These are phyloP conservation scores for Eucalyptus rudis DNA, from an alignment of 345 rosid genomes.

Conservation along the genomic window DNA sequence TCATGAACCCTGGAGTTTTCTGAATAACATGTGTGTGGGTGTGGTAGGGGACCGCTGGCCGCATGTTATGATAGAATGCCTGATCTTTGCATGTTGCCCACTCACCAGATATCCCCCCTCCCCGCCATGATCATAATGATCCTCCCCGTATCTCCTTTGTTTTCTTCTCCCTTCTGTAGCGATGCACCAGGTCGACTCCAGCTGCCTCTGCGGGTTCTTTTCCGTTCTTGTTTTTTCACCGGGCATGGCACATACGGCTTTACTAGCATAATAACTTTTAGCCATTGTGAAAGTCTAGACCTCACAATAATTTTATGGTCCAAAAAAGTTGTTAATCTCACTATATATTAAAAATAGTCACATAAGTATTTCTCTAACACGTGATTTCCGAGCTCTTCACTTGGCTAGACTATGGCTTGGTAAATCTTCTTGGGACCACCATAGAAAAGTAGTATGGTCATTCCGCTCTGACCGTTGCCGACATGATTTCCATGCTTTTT, in stretches of 20 bases:
- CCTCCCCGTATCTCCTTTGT: background rate
- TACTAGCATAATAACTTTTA: no score
- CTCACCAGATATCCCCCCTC: background rate
- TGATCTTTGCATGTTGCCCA: background rate
- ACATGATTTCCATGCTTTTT: background rate
- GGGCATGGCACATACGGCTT: background rate
- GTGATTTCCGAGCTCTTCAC: background rate
- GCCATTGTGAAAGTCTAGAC: no score
- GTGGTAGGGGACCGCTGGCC: slow-evolving; percentile 12
- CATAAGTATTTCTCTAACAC: no score
- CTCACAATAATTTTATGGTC: no score
- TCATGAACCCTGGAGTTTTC: slow-evolving; percentile 11
- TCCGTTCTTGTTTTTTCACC: background rate
- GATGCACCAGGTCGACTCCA: background rate
- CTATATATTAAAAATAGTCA: no score
- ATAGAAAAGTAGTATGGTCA: background rate
- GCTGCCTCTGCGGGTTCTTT: background rate
- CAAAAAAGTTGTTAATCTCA: no score
- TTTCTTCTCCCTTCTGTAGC: background rate
- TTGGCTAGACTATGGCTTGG: background rate
- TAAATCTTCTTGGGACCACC: background rate
- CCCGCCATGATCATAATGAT: background rate
- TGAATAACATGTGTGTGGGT: background rate
- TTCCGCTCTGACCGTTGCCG: background rate
- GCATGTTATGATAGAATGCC: background rate